phyloP scores from a whole-genome alignment of 2,329 filamentous ascomycete genomes.

The Paecilomyces formosus region DNA sequence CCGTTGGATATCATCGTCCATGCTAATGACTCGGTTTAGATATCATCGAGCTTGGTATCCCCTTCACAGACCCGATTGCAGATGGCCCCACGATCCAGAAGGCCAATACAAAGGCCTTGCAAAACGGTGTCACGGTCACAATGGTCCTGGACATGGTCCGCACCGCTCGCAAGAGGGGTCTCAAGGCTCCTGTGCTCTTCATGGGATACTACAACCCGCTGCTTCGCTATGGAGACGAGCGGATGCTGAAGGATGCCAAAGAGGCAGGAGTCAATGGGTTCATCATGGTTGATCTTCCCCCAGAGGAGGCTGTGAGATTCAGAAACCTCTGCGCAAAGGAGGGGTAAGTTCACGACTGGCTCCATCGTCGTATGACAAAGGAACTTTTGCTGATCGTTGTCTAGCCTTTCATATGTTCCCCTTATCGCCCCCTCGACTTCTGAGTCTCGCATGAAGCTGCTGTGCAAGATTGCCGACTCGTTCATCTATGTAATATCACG shows the following conservation, averaged over 20 bases:
- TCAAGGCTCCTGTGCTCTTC: constrained; percentile 76
- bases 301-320: constrained; percentile 92
- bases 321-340: constrained; percentile 72
- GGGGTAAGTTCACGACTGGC: constrained; percentile 48
- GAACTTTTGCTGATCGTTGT: neutral
- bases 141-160: constrained; percentile 77
- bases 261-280: constrained; percentile 87
- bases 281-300: constrained; percentile 91
- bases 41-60: constrained; percentile 89
- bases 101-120: constrained; percentile 81
- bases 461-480: constrained; percentile 94
- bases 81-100: constrained; percentile 96
- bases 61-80: constrained; percentile 96
- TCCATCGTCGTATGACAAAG: neutral
- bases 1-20: constrained; percentile 1
- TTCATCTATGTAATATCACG: constrained; percentile 98
- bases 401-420: constrained; percentile 86
- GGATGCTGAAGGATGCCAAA: constrained; percentile 74
- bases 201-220: constrained; percentile 99
- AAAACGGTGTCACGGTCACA: constrained; percentile 79
- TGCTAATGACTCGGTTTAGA: constrained; percentile 46
- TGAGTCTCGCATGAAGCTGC: constrained; percentile 84
- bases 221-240: constrained; percentile 88
- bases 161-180: constrained; percentile 66
- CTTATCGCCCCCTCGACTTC: constrained; percentile 91